Conservation (phyloP, 2,329 filamentous ascomycete genomes). For the Ceratocystis smalleyi region DNA sequence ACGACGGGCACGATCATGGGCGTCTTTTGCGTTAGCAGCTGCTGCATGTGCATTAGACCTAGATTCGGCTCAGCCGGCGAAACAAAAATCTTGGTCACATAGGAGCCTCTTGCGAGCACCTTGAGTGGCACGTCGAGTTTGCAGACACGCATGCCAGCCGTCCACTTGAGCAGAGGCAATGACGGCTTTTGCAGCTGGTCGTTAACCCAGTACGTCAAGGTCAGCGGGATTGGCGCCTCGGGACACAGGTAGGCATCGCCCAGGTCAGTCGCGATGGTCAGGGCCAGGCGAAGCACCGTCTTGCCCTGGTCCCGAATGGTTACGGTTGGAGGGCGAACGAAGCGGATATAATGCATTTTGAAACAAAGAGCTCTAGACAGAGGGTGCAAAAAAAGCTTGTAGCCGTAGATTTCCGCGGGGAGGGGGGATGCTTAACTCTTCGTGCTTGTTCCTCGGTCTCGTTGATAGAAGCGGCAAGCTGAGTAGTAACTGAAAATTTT, state of each 20-base stretch:
- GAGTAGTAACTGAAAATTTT: conserved; percentile 3
- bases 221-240: conserved; percentile 30
- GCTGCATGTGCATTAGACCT: conserved; percentile 12
- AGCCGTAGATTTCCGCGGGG: not conserved
- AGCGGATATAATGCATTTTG: conserved; percentile 42
- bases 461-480: not conserved
- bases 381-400: not conserved
- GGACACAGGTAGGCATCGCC: conserved; percentile 40
- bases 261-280: conserved; percentile 43
- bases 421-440: not conserved
- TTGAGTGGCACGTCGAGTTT: conserved; percentile 22
- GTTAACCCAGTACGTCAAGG: conserved; percentile 21
- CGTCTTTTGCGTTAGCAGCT: conserved; percentile 10
- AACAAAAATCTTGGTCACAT: conserved; percentile 14
- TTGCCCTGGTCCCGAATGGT: conserved; percentile 16
- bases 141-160: conserved; percentile 27
- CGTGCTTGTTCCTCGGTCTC: not conserved
- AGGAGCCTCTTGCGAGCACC: conserved; percentile 16
- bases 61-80: conserved; percentile 14
- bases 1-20: conserved; percentile 15
- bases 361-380: not conserved
- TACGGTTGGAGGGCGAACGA: conserved; percentile 32
- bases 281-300: conserved; percentile 29
- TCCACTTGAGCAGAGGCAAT: conserved; percentile 22
- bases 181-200: conserved; percentile 22